Base-by-base conservation (phyloP, 495 filamentous ascomycete genomes). In the Podospora conica region DNA sequence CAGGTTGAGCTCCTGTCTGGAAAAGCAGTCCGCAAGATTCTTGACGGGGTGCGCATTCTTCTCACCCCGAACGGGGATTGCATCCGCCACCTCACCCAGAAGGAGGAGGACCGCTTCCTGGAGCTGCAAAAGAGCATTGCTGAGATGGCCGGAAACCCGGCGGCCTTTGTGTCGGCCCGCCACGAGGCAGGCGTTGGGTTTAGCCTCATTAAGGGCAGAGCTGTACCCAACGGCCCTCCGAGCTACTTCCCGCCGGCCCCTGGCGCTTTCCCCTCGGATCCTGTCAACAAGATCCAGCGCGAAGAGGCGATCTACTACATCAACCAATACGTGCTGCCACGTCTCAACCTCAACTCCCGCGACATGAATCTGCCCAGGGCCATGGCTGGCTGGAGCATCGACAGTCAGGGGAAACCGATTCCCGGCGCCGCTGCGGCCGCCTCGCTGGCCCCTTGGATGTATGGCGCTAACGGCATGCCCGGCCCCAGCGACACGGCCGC, bases 1-100 rank as follows among this genome's bases (percentile, higher is more conserved):
- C 78, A 81, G 56, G 76, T 78, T 1, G 68, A 75, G 11, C 76
- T 86, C 21, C 76, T 78, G 7, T 76, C 81, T 4, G 83, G 84
- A 23, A 73, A 77, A 56, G 75, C 81, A 1, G 79, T 86, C 31
- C 81, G 79, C 57, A 86, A 86, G 69, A 67, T 76, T 1, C 71
- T 79, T 20, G 81, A 82, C 28, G 78, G 78, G 22, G 77, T 80
- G 29, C 81, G 84, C 25, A 84, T 87, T 61, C 78, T 95, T 57
- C 86, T 95, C 60, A 93, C 90, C 1, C 91, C 93, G 3, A 87
- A 89, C 64, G 92, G 92, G 4, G 86, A 88, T 63, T 88, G 90
- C 62, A 81, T 97, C 27, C 86, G 86, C 48, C 91, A 92, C 67
- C 79, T 98, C 22, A 88, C 84, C 11, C 72, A 82, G 15, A 88